phyloP scores from a whole-genome alignment of 208 protist species.

The Acanthamoeba sp. region DNA sequence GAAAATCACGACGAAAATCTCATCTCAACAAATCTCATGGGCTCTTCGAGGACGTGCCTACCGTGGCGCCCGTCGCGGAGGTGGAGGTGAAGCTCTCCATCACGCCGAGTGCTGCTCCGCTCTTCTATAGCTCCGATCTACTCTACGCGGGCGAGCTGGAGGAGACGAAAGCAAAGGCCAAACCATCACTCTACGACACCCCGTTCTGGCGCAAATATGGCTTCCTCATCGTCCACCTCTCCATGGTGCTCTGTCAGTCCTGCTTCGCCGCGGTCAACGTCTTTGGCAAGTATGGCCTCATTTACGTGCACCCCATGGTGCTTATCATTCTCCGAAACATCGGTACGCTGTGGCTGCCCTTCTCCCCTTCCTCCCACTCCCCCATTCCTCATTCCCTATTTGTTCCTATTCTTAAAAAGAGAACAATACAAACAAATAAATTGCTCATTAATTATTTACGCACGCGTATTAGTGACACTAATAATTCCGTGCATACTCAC shows the following conservation, averaged over 20 bases:
- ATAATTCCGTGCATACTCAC: too few species aligned
- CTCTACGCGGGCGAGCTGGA: not conserved
- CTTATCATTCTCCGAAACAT: not conserved
- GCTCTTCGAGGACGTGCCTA: too few species aligned
- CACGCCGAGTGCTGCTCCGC: too few species aligned
- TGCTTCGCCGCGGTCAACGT: slow-evolving; percentile 29
- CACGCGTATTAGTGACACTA: too few species aligned
- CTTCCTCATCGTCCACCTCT: not conserved
- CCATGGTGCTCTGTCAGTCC: not conserved
- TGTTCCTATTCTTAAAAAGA: too few species aligned
- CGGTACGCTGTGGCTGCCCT: not conserved
- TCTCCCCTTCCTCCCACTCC: not conserved
- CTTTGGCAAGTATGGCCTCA: slow-evolving; percentile 28
- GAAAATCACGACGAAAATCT: not conserved
- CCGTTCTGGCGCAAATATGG: not conserved
- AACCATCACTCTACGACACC: not conserved
- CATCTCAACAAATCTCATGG: too few species aligned
- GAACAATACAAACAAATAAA: too few species aligned
- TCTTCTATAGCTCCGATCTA: slow-evolving; percentile 4
- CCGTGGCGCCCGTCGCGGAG: too few species aligned
- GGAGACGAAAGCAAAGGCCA: not conserved
- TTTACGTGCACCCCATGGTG: not conserved
- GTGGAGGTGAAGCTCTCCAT: not conserved
- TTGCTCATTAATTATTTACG: too few species aligned
- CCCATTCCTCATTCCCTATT: not conserved